Base-by-base conservation (phyloP, 2,329 filamentous ascomycete genomes). In the Claviceps fusiformis region DNA sequence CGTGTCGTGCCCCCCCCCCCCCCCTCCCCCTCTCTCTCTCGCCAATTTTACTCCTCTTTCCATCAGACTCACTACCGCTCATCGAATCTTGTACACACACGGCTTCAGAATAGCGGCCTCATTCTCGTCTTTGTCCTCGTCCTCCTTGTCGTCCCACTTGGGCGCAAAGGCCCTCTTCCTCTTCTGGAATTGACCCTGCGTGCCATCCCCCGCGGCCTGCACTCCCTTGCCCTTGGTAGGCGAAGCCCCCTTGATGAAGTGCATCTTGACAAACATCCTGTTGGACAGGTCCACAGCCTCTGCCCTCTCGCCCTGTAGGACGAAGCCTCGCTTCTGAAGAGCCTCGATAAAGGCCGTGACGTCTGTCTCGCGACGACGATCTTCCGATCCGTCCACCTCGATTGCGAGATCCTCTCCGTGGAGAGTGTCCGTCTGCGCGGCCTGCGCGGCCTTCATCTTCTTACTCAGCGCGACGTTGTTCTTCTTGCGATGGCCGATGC, bases 201-300 rank as follows among this genome's bases (percentile, higher is more conserved):
- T 43, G 31, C 31, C 52, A n/a, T 47, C 49, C 17, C 83, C 86
- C 62, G 81, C 59, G 15, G 70, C 66, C 54, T 71, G 75, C 15
- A 76, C 81, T 60, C 86, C 82, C 73, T 95, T 95, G 29, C 90
- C 90, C 67, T 83, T 85, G 2, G 77, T 77, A 0, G 91, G 86
- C 48, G 82, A 74, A 24, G 82, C 82, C n/a, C 79, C 82, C 74
- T 97, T 98, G 63, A 91, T 76, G 70, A 98, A 98, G 63, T 86
- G 83, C 89, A 98, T 92, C 73, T 86, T 89, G 62, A 97, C 92
- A 74, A 98, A 98, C 93, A 98, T 98, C 73, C 87, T 95, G 73
- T 98, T 98, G 55, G 79, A 81, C 64, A 95, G 73, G 72, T 98
- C 90, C 10, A 95, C 77, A 0, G 85, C 81, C 50, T 69, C 66